These are phyloP conservation scores for Epichloe typhina DNA, from an alignment of 2,329 filamentous ascomycete genomes.

Conservation along the genomic window DNA sequence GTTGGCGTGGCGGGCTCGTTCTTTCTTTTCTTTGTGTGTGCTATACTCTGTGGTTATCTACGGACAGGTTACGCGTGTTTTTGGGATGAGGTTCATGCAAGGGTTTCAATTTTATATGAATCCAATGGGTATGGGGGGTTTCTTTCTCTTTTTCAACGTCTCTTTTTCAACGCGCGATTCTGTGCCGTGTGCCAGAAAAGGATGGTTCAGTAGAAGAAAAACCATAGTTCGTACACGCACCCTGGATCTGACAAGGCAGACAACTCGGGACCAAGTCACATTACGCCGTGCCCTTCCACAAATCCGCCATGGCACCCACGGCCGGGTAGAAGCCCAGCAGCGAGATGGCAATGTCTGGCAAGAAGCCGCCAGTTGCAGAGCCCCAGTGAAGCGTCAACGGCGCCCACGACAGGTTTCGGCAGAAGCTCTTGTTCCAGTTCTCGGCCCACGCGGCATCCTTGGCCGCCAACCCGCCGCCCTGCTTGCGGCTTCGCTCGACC, in stretches of 20 bases:
- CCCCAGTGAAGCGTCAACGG: slow-evolving; percentile 81
- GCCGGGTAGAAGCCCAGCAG: slow-evolving; percentile 32
- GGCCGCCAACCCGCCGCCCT: slow-evolving; percentile 18
- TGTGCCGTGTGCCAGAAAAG: too few relatives aligned
- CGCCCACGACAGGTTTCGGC: slow-evolving; percentile 62
- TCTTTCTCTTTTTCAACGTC: too few relatives aligned
- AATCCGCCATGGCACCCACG: slow-evolving; percentile 28
- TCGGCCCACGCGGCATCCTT: slow-evolving; percentile 29
- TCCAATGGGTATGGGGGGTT: too few relatives aligned
- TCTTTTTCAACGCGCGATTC: too few relatives aligned
- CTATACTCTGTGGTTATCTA: too few relatives aligned
- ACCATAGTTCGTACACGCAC: too few relatives aligned
- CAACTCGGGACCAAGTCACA: not conserved
- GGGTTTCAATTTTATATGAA: too few relatives aligned
- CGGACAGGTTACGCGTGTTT: too few relatives aligned
- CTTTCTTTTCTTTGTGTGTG: too few relatives aligned
- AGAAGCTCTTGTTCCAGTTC: slow-evolving; percentile 52
- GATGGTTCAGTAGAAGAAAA: not conserved
- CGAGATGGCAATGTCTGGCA: slow-evolving; percentile 29
- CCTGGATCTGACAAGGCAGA: too few relatives aligned
- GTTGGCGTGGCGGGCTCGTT: too few relatives aligned
- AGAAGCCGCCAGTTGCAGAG: slow-evolving; percentile 42
- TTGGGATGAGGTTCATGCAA: too few relatives aligned
- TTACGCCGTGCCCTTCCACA: slow-evolving; percentile 28
- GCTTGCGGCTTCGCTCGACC: slow-evolving; percentile 29